These are phyloP conservation scores for Didymella glomerata DNA, from an alignment of 2,329 filamentous ascomycete species.

Conservation along the genomic window DNA sequence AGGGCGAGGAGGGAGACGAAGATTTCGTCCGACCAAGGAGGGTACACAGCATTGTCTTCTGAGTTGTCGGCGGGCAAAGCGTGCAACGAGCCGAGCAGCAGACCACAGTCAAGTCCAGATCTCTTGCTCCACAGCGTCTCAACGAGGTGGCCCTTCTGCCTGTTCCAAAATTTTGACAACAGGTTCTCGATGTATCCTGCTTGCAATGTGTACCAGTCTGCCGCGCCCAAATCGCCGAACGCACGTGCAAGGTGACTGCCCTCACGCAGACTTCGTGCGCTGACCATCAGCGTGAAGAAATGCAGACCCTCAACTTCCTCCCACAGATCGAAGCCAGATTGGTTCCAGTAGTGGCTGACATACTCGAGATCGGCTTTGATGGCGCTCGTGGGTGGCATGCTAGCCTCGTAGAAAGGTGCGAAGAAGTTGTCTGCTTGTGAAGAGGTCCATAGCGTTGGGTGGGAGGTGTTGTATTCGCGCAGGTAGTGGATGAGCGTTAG, in stretches of 20 bases:
- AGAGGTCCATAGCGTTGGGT: slow-evolving; percentile 49
- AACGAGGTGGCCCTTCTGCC: slow-evolving; percentile 48
- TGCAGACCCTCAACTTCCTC: slow-evolving; percentile 56
- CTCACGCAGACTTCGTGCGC: slow-evolving; percentile 48
- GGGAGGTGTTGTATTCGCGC: slow-evolving; percentile 52
- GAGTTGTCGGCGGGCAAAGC: slow-evolving; percentile 33
- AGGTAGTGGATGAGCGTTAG: slow-evolving; percentile 55
- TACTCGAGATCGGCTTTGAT: slow-evolving; percentile 59
- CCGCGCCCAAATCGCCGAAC: slow-evolving; percentile 50
- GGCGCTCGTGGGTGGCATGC: slow-evolving; percentile 49
- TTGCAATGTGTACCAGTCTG: slow-evolving; percentile 51
- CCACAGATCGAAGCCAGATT: slow-evolving; percentile 56
- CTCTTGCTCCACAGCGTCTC: slow-evolving; percentile 48
- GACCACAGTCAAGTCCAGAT: slow-evolving; percentile 50
- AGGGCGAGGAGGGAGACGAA: slow-evolving; percentile 49
- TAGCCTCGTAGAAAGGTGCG: slow-evolving; percentile 48
- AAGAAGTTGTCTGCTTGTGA: slow-evolving; percentile 41
- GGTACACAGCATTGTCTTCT: slow-evolving; percentile 35
- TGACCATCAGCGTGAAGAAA: slow-evolving; percentile 54
- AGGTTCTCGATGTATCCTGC: slow-evolving; percentile 46
- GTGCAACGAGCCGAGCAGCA: slow-evolving; percentile 52
- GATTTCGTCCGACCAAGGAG: slow-evolving; percentile 51
- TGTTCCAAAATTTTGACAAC: slow-evolving; percentile 50
- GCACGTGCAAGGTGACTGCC: slow-evolving; percentile 45
- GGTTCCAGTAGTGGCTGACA: slow-evolving; percentile 53